Percentiles rank a stretch among this genome's conserved stretches.
Evolutionary conservation across 805 yeast genomes (phyloP).

Genomic region (Barnettozyma pratensis): DNA sequence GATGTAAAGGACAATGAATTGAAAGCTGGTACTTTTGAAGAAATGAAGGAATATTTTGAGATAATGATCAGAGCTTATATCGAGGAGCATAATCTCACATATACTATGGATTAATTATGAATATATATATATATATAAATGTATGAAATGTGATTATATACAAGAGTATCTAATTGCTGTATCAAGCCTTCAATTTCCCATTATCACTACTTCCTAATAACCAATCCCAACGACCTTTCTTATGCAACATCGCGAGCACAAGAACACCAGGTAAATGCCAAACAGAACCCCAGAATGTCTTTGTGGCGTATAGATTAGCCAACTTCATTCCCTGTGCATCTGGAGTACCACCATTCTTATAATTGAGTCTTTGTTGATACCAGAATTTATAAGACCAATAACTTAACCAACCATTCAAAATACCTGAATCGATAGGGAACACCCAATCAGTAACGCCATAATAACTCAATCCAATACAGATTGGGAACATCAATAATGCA

Average conservation of each 20-base stretch:
- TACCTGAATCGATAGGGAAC: slow-evolving; percentile 74
- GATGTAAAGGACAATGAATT: too few relatives aligned
- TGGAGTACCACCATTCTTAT: slow-evolving; percentile 36
- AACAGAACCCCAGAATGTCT: slow-evolving; percentile 90
- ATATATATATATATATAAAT: too few relatives aligned
- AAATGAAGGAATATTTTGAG: too few relatives aligned
- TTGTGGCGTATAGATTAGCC: slow-evolving; percentile 71
- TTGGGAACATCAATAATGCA: slow-evolving; percentile 88
- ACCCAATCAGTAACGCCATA: slow-evolving; percentile 78
- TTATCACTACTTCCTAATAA: slow-evolving; percentile 31
- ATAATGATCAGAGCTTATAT: too few relatives aligned
- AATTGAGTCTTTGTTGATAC: slow-evolving; percentile 69
- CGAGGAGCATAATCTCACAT: too few relatives aligned
- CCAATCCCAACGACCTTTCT: slow-evolving; percentile 93
- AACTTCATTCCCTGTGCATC: slow-evolving; percentile 50
- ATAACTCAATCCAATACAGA: slow-evolving; percentile 78
- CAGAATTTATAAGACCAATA: slow-evolving; percentile 79
- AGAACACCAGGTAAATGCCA: slow-evolving; percentile 90
- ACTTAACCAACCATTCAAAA: slow-evolving; percentile 83
- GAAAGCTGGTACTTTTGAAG: too few relatives aligned
- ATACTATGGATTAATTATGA: too few relatives aligned
- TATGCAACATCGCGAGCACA: slow-evolving; percentile 89
- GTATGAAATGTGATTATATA: too few relatives aligned
- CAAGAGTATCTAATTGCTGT: too few relatives aligned
- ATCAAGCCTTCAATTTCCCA: not conserved